Evolutionary conservation across 2,329 filamentous ascomycete species (phyloP).

Genomic region (Rugonectria rugulosa): DNA sequence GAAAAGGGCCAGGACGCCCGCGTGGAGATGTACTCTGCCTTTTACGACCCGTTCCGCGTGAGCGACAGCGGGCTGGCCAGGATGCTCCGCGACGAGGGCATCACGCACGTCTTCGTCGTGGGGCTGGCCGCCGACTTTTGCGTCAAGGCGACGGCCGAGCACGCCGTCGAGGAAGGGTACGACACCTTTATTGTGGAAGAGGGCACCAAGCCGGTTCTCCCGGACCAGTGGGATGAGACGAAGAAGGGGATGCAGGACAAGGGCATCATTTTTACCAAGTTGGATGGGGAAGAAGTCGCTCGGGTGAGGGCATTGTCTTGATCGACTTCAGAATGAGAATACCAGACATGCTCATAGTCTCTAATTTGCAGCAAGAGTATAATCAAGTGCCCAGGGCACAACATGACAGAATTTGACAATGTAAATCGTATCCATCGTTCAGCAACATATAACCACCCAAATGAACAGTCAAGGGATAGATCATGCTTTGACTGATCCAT

Average conservation of each 20-base stretch:
- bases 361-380: too few relatives aligned
- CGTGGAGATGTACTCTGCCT: conserved; percentile 95
- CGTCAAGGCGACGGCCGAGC: conserved; percentile 80
- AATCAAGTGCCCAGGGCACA: too few relatives aligned
- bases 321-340: background rate
- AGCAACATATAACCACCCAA: too few relatives aligned
- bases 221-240: conserved; percentile 62
- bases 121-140: conserved; percentile 92
- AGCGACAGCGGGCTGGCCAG: conserved; percentile 69
- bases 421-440: too few relatives aligned
- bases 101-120: conserved; percentile 85
- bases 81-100: conserved; percentile 60
- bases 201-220: conserved; percentile 76
- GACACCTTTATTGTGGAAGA: conserved; percentile 79
- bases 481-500: too few relatives aligned
- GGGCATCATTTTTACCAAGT: conserved; percentile 69
- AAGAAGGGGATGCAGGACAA: conserved; percentile 60
- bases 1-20: conserved; percentile 78
- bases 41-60: conserved; percentile 79
- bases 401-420: too few relatives aligned
- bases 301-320: conserved; percentile 28
- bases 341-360: too few relatives aligned
- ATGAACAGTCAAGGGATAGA: too few relatives aligned
- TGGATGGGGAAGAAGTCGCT: conserved; percentile 31
- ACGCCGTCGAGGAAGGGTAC: conserved; percentile 80